Percentiles rank a stretch among this genome's conserved stretches.
phyloP scores from a whole-genome alignment of 192 early-diverging fungal genomes.

The Irineochytrium annulatum region DNA sequence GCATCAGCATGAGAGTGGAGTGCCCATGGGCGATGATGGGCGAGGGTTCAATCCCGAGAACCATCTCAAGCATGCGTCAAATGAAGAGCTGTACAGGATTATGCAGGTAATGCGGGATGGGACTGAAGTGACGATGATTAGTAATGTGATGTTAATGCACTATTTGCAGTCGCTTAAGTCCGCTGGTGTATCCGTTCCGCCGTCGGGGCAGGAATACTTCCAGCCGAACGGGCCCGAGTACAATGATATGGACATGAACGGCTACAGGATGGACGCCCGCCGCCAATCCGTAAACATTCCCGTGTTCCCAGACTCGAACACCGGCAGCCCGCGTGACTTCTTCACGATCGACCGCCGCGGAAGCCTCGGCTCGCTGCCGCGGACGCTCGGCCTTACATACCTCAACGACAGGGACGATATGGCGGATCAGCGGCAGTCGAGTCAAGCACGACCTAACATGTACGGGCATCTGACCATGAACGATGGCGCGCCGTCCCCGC shows the following conservation, averaged over 20 bases:
- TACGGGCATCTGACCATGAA: not conserved
- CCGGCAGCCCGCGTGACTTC: not conserved
- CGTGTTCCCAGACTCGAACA: not conserved
- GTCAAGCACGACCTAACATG: too few relatives aligned
- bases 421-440: not conserved
- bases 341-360: not conserved
- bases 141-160: too few relatives aligned
- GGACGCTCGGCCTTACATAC: not conserved
- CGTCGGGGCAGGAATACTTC: too few relatives aligned
- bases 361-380: not conserved
- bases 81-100: not conserved
- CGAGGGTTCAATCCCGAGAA: not conserved
- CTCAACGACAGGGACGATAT: not conserved
- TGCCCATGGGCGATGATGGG: not conserved
- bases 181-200: too few relatives aligned
- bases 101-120: constrained; percentile 9
- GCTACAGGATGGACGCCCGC: too few relatives aligned
- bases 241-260: too few relatives aligned
- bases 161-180: too few relatives aligned
- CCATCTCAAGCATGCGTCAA: not conserved
- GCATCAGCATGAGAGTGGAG: not conserved
- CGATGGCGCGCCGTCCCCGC: not conserved
- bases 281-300: not conserved
- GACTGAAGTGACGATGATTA: too few relatives aligned
- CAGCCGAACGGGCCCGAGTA: too few relatives aligned